Conservation (phyloP, 257 asterid genomes). For the Nicotiana attenuata region DNA sequence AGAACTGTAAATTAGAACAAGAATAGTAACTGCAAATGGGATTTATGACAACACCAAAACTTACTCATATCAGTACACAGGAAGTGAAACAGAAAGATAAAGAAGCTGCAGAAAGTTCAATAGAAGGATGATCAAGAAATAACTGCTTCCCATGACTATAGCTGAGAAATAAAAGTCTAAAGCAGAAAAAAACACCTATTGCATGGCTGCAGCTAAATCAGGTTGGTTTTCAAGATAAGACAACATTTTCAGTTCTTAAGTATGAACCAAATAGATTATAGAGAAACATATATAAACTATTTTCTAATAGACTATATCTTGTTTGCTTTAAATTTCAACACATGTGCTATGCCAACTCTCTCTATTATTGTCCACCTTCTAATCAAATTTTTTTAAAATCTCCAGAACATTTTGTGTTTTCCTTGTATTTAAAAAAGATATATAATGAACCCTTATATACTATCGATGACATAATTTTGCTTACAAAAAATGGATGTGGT, state of each 20-base stretch:
- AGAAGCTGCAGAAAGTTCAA: slow-evolving; percentile 48
- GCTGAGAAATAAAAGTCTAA: background rate
- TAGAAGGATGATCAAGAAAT: slow-evolving; percentile 25
- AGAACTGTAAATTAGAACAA: background rate
- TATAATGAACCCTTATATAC: too few species aligned
- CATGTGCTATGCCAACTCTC: background rate
- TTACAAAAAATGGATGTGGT: too few species aligned
- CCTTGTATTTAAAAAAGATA: too few species aligned
- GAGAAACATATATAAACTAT: slow-evolving; percentile 1
- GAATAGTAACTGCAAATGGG: background rate
- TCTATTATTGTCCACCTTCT: background rate
- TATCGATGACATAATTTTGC: too few species aligned
- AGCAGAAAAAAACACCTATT: too few species aligned
- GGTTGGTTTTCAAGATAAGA: background rate
- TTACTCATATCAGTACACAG: slow-evolving; percentile 70
- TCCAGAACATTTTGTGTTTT: background rate
- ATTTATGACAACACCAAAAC: slow-evolving; percentile 5
- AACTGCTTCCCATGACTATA: slow-evolving; percentile 33
- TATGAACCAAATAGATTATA: background rate
- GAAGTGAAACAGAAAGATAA: slow-evolving; percentile 46
- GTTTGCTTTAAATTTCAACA: slow-evolving; percentile 5
- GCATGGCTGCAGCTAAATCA: background rate
- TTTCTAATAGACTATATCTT: background rate
- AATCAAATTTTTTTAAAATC: background rate
- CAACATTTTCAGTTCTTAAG: background rate